Base-by-base conservation (phyloP, 495 filamentous ascomycete species). In the Aspergillus wentii region DNA sequence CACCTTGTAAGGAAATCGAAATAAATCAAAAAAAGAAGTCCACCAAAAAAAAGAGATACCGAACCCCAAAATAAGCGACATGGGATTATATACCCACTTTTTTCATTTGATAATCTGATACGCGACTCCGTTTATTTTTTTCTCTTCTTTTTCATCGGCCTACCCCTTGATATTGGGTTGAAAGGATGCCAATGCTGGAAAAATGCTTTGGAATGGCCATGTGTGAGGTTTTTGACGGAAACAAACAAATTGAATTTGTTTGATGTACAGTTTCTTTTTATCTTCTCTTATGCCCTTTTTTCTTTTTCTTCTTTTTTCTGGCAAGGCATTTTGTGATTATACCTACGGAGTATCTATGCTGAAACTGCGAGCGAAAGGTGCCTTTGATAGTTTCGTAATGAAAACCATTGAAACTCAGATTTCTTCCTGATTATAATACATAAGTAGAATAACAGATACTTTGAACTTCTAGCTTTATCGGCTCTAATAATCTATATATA, bases 191-290 rank as follows among this genome's bases (percentile, higher is more conserved):
- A n/a, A n/a, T n/a, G n/a, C n/a, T n/a, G n/a, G n/a, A n/a, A n/a
- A n/a, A n/a, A n/a, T n/a, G n/a, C n/a, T n/a, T n/a, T n/a, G n/a
- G n/a, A n/a, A n/a, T n/a, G n/a, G n/a, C n/a, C n/a, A n/a, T n/a
- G n/a, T n/a, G n/a, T n/a, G n/a, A 10, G 22, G 22, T 25, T 25
- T 25, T 25, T 10, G 22, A 25, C 10, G 6, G 10, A 34, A 42
- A 31, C 52, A 44, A 59, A 53, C 55, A 57, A 51, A 60, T 51
- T 44, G 17, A 14, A 48, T 55, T 54, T 52, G 46, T 57, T 57
- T 52, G 44, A 41, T 57, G 54, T 58, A 59, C 52, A 59, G 53
- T 51, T 43, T 48, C 46, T 40, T 38, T 15, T 41, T 46, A 40
- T 32, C 33, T 17, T 38, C 30, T 19, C 37, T 41, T 35, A 41